Evolutionary conservation across 345 rosid genomes (phyloP), one percentile per base, ranked within the genome.

Genomic region (Combretum micranthum): DNA sequence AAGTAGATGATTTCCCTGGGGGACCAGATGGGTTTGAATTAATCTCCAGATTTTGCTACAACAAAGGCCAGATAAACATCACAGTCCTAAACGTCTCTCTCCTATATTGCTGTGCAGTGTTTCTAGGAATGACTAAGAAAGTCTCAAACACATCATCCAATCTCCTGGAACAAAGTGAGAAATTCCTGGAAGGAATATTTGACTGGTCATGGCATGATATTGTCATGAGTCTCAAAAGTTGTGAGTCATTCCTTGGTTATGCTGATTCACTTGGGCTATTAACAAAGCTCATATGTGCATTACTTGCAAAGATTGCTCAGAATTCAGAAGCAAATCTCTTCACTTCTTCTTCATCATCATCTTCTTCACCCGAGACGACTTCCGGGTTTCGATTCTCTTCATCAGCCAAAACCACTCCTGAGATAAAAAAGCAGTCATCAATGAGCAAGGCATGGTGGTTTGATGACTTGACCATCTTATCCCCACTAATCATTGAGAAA

Each of bases 391-490:
- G 79, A 68, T 49, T 76, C 57, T 75, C 88, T 11, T 66, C 73
- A 18, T 68, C 83, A 1, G 50, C 71, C 43, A 66, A 62, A 47
- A 66, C 64, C 52, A 60, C 71, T 9, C 69, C 80, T 5, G 68
- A 64, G 10, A 61, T 70, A 19, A 44, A 20, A 23, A 73, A 68
- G 47, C 77, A 66, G 16, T 61, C 63, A 22, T 63, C 72, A 22
- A 55, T 75, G 61, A 63, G 72, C 56, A 78, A 78, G 46, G 76
- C 69, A 39, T 89, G 97, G 94, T 89, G 97, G 94, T 89, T 89
- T 42, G 79, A 84, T 15, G 95, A 77, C 57, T 39, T 86, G 64
- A 47, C 83, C 4, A 25, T 42, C 25, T 69, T 89, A 15, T 65
- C 87, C 10, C 89, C 94, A 12, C 45, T 54, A 44, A 70, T 73